Conservation (phyloP, 306 rosid species). For the Pterocarpus macrocarpus region DNA sequence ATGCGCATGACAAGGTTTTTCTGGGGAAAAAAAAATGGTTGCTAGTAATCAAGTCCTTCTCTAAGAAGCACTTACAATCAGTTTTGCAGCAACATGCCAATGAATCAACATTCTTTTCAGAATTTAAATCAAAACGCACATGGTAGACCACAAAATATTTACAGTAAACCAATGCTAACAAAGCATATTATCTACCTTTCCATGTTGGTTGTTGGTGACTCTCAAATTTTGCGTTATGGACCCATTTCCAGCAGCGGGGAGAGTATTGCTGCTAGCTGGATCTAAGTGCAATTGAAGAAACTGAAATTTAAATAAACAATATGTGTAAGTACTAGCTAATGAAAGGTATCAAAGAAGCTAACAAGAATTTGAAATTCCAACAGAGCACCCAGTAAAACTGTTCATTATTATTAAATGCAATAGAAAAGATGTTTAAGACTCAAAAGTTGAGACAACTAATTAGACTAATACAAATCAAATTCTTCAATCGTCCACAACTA, state of each 20-base stretch:
- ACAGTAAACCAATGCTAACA: conserved; percentile 25
- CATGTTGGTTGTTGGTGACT: conserved; percentile 94
- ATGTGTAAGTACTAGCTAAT: conserved; percentile 51
- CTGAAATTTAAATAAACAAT: conserved; percentile 63
- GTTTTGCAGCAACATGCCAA: conserved; percentile 12
- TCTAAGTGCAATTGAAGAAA: conserved; percentile 96
- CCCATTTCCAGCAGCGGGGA: conserved; percentile 77
- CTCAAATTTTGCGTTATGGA: conserved; percentile 79
- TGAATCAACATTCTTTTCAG: too few relatives aligned
- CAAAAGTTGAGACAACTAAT: conserved; percentile 31
- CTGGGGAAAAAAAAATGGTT: conserved; percentile 53
- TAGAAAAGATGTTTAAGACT: too few relatives aligned
- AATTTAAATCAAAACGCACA: too few relatives aligned
- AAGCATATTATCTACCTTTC: conserved; percentile 72
- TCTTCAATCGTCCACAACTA: conserved; percentile 24
- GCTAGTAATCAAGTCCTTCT: conserved; percentile 45
- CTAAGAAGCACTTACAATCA: conserved; percentile 32
- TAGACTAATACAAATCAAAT: conserved; percentile 31
- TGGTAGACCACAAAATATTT: background rate
- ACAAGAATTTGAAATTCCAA: conserved; percentile 41
- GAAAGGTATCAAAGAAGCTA: conserved; percentile 40
- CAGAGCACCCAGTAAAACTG: conserved; percentile 33
- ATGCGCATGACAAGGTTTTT: conserved; percentile 94
- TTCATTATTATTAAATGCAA: too few relatives aligned
- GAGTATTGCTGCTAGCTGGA: conserved; percentile 86